Conservation (phyloP, 2,329 filamentous ascomycete species). For the Diplodia mutila region DNA sequence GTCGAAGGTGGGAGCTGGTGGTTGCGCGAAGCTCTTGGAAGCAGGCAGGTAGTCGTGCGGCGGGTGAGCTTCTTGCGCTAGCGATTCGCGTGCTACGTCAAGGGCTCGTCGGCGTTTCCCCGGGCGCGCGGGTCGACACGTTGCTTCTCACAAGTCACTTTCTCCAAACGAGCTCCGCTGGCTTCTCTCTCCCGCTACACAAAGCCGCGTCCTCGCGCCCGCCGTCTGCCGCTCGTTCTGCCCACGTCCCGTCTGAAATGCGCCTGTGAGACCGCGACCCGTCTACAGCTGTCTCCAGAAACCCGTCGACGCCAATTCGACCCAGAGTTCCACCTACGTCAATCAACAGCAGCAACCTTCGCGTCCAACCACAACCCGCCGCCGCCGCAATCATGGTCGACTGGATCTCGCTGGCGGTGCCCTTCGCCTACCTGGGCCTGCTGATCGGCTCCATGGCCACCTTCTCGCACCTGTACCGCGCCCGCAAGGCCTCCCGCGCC, state of each 20-base stretch:
- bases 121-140: slow-evolving; percentile 17
- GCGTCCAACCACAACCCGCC: not conserved
- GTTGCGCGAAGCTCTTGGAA: slow-evolving; percentile 1
- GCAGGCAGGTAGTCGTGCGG: not conserved
- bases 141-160: slow-evolving; percentile 11
- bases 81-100: slow-evolving; percentile 25
- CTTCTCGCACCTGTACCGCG: slow-evolving; percentile 91
- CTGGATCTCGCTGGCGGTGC: slow-evolving; percentile 84
- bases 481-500: slow-evolving; percentile 79
- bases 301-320: not conserved
- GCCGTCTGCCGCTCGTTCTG: slow-evolving; percentile 16
- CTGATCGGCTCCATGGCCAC: slow-evolving; percentile 86
- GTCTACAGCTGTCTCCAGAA: not conserved
- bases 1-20: not conserved
- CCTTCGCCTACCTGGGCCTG: slow-evolving; percentile 86
- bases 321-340: not conserved
- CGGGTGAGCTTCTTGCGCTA: not conserved
- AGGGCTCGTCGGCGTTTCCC: not conserved
- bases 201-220: slow-evolving; percentile 8
- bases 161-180: not conserved
- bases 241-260: slow-evolving; percentile 7
- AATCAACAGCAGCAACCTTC: not conserved
- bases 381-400: slow-evolving; percentile 57
- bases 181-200: not conserved
- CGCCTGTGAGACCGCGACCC: slow-evolving; percentile 6